Evolutionary conservation across 805 yeast species (phyloP).

Genomic region (Komagataella populi): DNA sequence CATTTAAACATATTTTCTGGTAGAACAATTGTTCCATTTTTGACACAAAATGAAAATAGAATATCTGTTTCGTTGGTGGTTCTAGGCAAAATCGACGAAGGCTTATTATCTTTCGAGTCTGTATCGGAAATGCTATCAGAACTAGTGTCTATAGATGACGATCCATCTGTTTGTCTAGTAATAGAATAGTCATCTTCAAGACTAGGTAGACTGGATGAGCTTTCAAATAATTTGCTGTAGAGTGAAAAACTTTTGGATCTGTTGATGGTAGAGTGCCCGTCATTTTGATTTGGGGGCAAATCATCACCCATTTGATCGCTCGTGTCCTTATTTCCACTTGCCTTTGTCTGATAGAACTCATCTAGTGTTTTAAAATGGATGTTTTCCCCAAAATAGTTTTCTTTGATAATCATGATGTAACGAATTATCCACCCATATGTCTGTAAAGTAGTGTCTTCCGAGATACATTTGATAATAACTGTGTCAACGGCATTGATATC

Average conservation of each 20-base stretch:
- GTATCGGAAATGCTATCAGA: background rate
- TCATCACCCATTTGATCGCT: too few relatives aligned
- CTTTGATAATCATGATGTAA: constrained; percentile 63
- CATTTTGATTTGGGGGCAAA: background rate
- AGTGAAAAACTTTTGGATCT: background rate
- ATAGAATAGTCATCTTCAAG: background rate
- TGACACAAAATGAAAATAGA: constrained; percentile 54
- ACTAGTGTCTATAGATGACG: background rate
- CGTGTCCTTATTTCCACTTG: background rate
- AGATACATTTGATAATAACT: constrained; percentile 47
- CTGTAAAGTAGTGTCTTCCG: constrained; percentile 53
- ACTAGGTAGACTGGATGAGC: background rate
- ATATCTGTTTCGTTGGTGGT: constrained; percentile 68
- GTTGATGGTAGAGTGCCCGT: background rate
- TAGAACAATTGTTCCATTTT: constrained; percentile 55
- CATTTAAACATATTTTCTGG: constrained; percentile 65
- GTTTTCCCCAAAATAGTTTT: constrained; percentile 83
- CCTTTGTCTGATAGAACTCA: constrained; percentile 30
- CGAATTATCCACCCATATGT: constrained; percentile 71
- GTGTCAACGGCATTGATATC: constrained; percentile 62
- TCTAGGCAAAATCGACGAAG: constrained; percentile 20
- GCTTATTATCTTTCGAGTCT: constrained; percentile 1
- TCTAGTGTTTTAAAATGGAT: constrained; percentile 77
- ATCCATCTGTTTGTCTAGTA: background rate
- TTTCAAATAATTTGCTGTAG: background rate